These are phyloP conservation scores for Pichia sp. DNA, from an alignment of 1,139 yeast genomes.

Conservation along the genomic window DNA sequence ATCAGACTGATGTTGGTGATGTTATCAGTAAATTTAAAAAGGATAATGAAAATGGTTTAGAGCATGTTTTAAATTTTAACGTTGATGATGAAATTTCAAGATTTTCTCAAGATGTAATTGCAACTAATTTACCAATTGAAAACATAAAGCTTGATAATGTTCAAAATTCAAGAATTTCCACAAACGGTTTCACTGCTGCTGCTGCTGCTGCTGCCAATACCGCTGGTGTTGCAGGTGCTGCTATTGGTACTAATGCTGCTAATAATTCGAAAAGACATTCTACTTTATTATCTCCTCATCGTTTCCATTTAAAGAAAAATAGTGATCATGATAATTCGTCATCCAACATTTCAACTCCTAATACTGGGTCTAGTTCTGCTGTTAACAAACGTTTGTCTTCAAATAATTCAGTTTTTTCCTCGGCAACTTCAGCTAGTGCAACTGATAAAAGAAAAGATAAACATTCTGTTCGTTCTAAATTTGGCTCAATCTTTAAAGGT, in stretches of 20 bases:
- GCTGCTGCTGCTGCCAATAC: background rate
- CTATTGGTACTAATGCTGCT: background rate
- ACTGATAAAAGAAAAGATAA: slow-evolving; percentile 26
- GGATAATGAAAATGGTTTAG: slow-evolving; percentile 60
- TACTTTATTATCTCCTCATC: slow-evolving; percentile 10
- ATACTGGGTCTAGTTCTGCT: background rate
- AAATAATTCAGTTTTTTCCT: slow-evolving; percentile 13
- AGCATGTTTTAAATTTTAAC: slow-evolving; percentile 54
- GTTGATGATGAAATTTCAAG: slow-evolving; percentile 53
- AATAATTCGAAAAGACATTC: slow-evolving; percentile 12
- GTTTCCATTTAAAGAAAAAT: slow-evolving; percentile 9
- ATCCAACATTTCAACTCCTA: background rate
- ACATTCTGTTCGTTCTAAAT: slow-evolving; percentile 59
- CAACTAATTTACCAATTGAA: slow-evolving; percentile 22
- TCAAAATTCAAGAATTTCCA: slow-evolving; percentile 12
- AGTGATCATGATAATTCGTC: background rate
- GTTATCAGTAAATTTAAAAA: slow-evolving; percentile 40
- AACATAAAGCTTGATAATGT: slow-evolving; percentile 9
- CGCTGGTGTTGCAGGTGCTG: background rate
- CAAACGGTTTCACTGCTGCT: slow-evolving; percentile 14
- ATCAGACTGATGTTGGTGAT: slow-evolving; percentile 56
- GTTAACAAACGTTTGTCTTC: slow-evolving; percentile 13
- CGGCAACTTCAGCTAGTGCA: slow-evolving; percentile 8
- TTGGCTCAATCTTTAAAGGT: slow-evolving; percentile 68
- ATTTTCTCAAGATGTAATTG: slow-evolving; percentile 42